phyloP scores from a whole-genome alignment of 495 filamentous ascomycete genomes.

The Daldinia bambusicola region DNA sequence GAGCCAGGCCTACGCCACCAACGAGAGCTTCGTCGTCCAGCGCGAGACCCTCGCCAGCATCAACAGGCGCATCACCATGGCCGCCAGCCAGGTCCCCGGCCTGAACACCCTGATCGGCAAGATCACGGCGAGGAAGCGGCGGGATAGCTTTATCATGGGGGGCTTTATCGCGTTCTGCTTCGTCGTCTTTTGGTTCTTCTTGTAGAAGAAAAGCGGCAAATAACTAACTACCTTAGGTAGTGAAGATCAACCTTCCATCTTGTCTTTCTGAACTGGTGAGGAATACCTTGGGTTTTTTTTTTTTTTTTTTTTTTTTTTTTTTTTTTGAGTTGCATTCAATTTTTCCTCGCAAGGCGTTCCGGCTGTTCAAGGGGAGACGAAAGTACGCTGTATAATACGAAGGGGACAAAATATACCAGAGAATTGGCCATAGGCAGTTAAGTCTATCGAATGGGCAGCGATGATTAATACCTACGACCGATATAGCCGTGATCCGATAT shows the following conservation, averaged over 20 bases:
- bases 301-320: neutral
- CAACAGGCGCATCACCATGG: conserved; percentile 86
- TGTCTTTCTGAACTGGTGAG: conserved; percentile 17
- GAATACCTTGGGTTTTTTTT: conserved; percentile 34
- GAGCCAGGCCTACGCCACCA: conserved; percentile 96
- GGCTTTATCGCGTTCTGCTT: conserved; percentile 91
- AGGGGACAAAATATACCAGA: conserved; percentile 12
- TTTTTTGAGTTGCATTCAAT: conserved; percentile 29
- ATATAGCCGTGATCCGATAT: conserved; percentile 4
- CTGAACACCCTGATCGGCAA: conserved; percentile 92
- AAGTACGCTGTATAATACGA: conserved; percentile 39
- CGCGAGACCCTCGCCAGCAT: conserved; percentile 86
- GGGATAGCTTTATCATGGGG: conserved; percentile 94
- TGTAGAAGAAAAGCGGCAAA: conserved; percentile 60
- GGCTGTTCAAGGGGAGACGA: conserved; percentile 14
- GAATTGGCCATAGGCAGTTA: conserved; percentile 16
- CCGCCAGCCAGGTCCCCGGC: conserved; percentile 89
- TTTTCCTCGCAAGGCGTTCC: conserved; percentile 41
- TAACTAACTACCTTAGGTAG: too few species aligned
- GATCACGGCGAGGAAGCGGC: conserved; percentile 94
- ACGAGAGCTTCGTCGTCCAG: conserved; percentile 89
- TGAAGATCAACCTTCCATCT: conserved; percentile 1
- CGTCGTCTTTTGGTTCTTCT: conserved; percentile 84
- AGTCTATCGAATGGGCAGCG: conserved; percentile 1
- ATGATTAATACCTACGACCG: conserved; percentile 22